Evolutionary conservation across 2,329 filamentous ascomycete species (phyloP), one percentile per base, ranked within the genome.

Genomic region (Sporothrix euskadiensis): DNA sequence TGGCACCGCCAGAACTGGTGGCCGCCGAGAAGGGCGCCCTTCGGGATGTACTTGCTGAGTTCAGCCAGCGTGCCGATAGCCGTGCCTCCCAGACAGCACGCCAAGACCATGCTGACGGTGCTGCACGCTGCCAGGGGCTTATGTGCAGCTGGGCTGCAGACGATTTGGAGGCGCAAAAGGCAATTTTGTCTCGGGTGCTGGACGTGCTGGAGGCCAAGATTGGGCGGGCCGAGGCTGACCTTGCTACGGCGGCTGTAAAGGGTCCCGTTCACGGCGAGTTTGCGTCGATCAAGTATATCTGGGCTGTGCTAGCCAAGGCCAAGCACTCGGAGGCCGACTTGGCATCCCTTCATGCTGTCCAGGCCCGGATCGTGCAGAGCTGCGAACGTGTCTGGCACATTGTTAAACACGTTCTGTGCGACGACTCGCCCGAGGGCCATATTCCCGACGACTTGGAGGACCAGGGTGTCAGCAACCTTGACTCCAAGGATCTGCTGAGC

Each of bases 381-480:
- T 92, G 94, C 73, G 82, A 86, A 68, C 85, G 87, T n/a, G 88
- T 97, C 7, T 99, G 96, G 96, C 78, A 83, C 0, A 87, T 89
- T 35, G 93, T 98, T 5, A 88, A 88, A 77, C 87, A 90, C 71
- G 89, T 97, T 4, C 87, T 99, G 0, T 99, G 96, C 78, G 91
- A 97, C 75, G 96, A 98, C 81, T 97, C 96, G 0, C 96, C 97
- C 0, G 96, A 99, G 82, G 95, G 95, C 0, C 91, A 96, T 80
- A 84, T 93, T 3, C 91, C 91, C 0, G 90, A 94, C 70, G 92
- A 95, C 35, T 81, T 93, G n/a, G 89, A 92, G 71, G 90, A 92
- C 47, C 39, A 54, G 19, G 47, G 66, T 8, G 83, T 88, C 19
- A 87, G 91, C 4, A 92, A 90, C 0, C 85, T 94, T 1, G 91